Evolutionary conservation across 257 asterid genomes (phyloP), one percentile per base, ranked within the genome.

Genomic region (Schizonepeta tenuifolia): DNA sequence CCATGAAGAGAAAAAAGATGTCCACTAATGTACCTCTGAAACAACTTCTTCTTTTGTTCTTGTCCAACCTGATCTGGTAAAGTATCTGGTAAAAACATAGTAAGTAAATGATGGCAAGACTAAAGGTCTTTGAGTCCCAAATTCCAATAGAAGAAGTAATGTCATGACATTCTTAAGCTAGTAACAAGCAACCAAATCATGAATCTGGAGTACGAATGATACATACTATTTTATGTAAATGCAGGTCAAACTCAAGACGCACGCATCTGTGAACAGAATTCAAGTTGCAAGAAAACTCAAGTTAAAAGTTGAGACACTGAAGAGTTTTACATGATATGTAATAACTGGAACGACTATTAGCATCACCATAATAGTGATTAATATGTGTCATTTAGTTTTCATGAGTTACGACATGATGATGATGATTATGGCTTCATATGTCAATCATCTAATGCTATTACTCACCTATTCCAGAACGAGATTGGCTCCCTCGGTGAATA

Each of bases 51-150:
- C 97, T 83, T 91, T 91, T 54, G 95, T 91, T 82, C 98, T 88
- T 80, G 80, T 86, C 97, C 95, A 91, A 64, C 98, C 98, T 40
- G 77, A 26, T 84, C 87, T 86, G 43, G 97, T 91, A 85, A 94
- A 86, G 88, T 88, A 94, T 84, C 98, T 91, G 90, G 63, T 5
- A 71, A 59, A 59, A 78, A 75, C 65, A 75, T 63, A 44, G 50
- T 46, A 69, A 69, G 71, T 77, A 63, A 73, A 80, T 35, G 65
- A 36, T 40, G 64, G 49, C 47, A 65, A 55, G 67, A 58, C 15
- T 49, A 44, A 58, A 69, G 64, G 60, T 55, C 36, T 44, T 46
- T 22, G 38, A 67, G 70, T 18, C 44, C 49, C 65, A 68, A 67
- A 67, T 18, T 36, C 49, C 65, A 68, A 61, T 46, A 69, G 31